Evolutionary conservation across 495 filamentous ascomycete genomes (phyloP).

Genomic region (Lentithecium fluviatile): DNA sequence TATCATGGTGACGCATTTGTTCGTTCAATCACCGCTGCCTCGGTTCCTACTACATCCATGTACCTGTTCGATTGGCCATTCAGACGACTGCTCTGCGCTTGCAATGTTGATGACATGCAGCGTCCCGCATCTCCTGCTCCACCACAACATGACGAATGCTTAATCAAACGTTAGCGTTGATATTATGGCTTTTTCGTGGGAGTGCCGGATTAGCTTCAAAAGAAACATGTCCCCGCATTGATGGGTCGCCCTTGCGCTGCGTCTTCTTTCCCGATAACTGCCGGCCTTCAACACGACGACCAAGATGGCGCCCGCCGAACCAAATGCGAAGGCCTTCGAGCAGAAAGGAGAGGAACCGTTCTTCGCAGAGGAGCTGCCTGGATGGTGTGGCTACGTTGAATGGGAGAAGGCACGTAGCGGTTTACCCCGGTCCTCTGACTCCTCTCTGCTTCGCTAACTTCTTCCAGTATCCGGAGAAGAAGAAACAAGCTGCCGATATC

Average conservation of each 20-base stretch:
- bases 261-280: background rate
- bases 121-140: background rate
- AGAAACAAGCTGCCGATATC: background rate
- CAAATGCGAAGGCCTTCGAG: constrained; percentile 20
- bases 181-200: background rate
- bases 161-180: background rate
- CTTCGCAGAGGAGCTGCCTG: constrained; percentile 26
- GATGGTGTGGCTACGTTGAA: constrained; percentile 55
- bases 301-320: constrained; percentile 27
- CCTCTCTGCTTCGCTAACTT: background rate
- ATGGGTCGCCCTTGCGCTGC: background rate
- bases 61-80: background rate
- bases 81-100: background rate
- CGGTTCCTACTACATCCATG: too few relatives aligned
- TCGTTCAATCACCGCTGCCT: background rate
- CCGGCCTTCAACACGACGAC: background rate
- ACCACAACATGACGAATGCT: background rate
- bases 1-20: background rate
- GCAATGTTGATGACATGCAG: constrained; percentile 1
- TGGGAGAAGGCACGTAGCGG: constrained; percentile 52
- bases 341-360: constrained; percentile 13
- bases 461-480: background rate
- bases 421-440: background rate
- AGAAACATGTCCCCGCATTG: background rate
- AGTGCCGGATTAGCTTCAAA: background rate